These are phyloP conservation scores for Talaromyces funiculosus DNA, from an alignment of 2,329 filamentous ascomycete genomes.

Conservation along the genomic window DNA sequence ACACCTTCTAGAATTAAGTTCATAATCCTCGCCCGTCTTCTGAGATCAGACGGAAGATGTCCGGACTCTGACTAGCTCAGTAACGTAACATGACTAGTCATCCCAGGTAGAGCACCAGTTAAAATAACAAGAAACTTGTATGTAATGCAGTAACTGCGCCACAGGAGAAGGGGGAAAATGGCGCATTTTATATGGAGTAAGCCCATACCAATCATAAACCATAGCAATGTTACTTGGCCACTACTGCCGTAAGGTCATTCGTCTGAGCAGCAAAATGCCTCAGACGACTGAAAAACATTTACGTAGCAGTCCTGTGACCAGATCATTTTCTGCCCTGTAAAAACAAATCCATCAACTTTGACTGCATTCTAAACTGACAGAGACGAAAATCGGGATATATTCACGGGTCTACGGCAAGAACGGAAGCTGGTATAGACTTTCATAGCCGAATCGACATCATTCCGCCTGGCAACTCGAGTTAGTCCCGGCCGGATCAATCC, in stretches of 20 bases:
- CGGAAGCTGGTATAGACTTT: background rate
- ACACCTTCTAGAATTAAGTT: no score
- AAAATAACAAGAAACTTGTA: conserved; percentile 14
- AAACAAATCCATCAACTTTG: background rate
- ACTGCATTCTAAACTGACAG: background rate
- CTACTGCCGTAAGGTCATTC: background rate
- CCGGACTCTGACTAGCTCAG: background rate
- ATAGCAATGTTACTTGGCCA: background rate
- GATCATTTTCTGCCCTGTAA: background rate
- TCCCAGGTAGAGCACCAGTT: background rate
- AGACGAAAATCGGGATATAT: background rate
- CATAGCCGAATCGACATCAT: conserved; percentile 8
- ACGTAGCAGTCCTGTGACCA: background rate
- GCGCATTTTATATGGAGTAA: background rate
- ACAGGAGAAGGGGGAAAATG: conserved; percentile 19
- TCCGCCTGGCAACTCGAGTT: background rate
- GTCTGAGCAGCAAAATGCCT: background rate
- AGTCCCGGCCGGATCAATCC: conserved; percentile 1
- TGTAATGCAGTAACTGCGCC: conserved; percentile 12
- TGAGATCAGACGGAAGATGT: no score
- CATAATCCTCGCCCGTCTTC: no score
- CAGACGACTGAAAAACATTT: background rate
- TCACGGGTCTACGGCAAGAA: background rate
- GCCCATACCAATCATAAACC: background rate
- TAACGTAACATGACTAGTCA: background rate